phyloP scores from a whole-genome alignment of 352 stramenopile genomes.

The Pythium aphanidermatum region DNA sequence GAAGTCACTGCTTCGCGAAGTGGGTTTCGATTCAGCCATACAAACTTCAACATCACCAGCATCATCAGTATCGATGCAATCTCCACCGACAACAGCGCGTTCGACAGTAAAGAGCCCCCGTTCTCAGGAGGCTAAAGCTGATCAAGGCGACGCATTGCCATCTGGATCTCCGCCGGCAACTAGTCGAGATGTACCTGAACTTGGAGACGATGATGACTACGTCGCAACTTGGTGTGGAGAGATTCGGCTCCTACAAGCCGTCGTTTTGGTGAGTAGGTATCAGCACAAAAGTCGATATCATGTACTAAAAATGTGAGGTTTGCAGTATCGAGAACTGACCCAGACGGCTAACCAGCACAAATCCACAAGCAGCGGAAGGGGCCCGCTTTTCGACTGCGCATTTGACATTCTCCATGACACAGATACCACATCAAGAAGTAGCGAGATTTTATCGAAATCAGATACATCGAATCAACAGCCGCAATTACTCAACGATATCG shows the following conservation, averaged over 20 bases:
- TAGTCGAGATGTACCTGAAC: no score
- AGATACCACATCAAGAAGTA: no score
- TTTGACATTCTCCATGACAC: conserved; percentile 29
- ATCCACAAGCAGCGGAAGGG: no score
- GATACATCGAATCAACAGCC: no score
- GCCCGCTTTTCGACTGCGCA: conserved; percentile 33
- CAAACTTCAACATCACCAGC: neutral
- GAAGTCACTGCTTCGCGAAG: conserved; percentile 19
- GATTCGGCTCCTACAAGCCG: conserved; percentile 47
- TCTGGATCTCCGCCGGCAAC: no score
- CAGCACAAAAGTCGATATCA: no score
- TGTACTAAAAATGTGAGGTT: no score
- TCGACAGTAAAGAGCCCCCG: conserved; percentile 26
- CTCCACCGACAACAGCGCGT: conserved; percentile 23
- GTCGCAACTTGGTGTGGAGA: conserved; percentile 61
- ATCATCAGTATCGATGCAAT: neutral
- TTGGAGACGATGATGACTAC: conserved; percentile 36
- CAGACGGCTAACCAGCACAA: no score
- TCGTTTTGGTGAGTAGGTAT: conserved; percentile 41
- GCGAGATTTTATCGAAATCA: no score
- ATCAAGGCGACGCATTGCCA: no score
- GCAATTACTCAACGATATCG: no score
- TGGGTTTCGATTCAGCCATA: conserved; percentile 26
- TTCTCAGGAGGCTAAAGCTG: no score
- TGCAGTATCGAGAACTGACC: conserved; percentile 42